Base-by-base conservation (phyloP, 495 filamentous ascomycete species). In the Hapsidospora chrysogenum region DNA sequence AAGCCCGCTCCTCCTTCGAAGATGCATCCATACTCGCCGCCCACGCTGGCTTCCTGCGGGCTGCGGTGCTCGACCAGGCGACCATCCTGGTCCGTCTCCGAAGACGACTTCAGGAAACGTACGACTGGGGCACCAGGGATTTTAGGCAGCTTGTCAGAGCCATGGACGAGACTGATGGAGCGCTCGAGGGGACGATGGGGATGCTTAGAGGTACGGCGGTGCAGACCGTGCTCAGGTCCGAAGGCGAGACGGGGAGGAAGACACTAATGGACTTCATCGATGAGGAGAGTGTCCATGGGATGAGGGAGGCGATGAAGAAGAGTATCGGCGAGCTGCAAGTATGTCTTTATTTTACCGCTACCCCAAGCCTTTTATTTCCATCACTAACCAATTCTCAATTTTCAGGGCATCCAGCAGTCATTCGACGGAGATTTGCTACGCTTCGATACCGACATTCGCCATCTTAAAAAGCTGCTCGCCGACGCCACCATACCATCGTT, bases 251-350 rank as follows among this genome's bases (percentile, higher is more conserved):
- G 26, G 6, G 6, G 23, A 60, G 65, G 15, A 79, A 78, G 51
- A 80, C 61, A 41, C 56, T 97, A 41, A 69, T 86, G 47, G 85
- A 94, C 51, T 97, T 96, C 55, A 75, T 95, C 29, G 86, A 96
- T 47, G 81, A 83, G 45, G 60, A 71, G 14, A 74, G 70, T 8
- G 79, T 94, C 4, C 77, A 82, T 19, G 62, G 65, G 35, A 62
- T 92, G 38, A 66, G 74, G 35, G 56, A 70, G 27, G 56, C 66
- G 0, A 52, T 95, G 30, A 81, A 79, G 43, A 60, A 59, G 25
- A 78, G 75, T 26, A 80, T 92, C 26, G 55, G 46, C 10, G 58
- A 66, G 33, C 43, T 67, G 16, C 59, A 64, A 51, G 65, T 63
- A 45, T 39, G 50, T 38, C 17, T 9, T 17, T 21, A 17, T 14